Base-by-base conservation (phyloP, 257 asterid genomes). In the Ballota nigra region DNA sequence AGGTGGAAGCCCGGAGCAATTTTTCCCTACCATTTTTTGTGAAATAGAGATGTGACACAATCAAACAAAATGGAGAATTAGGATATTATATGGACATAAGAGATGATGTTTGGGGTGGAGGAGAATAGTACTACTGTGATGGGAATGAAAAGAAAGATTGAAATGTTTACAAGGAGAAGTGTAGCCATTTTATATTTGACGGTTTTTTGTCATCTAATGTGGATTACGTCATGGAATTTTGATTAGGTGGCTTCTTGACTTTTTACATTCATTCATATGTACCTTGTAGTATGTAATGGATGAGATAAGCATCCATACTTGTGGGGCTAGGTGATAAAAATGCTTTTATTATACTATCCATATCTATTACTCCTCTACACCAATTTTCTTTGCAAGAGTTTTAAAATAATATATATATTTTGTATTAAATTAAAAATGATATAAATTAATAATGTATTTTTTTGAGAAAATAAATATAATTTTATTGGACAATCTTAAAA, bases 1-100 rank as follows among this genome's bases (percentile, higher is more conserved):
- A 29, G 97, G 97, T 34, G 97, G 97, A 61, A 91, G 96, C 6
- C 83, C 85, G 11, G 85, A 81, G 69, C 74, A 72, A 43, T 51
- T 75, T 76, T 57, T 75, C 63, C 92, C 90, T 20, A 82, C 87
- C 97, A 91, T 91, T 23, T 74, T 71, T 2, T 33, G 6, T 2
- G 7, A 4, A 4, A 33, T 4, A 4, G 18, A 43, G 18, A 15
- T 41, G 52, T 4, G 52, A 43, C 19, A 43, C 7, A 15, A 13
- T 13, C 18, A 43, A 43, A 11, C n/a, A 4, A 36, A 36, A 36
- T 8, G 43, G 9, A 36, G 9, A 2, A 12, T 41, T 11, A 3
- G 49, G 16, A 8, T 29, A 4, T 29, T 8, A 38, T 8, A 36
- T 8, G 11, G 11, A 36, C 2, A 0, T 33, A 9, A 6, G 36